Base-by-base conservation (phyloP, 768 basidiomycete genomes). In the Filobasidium floriforme region DNA sequence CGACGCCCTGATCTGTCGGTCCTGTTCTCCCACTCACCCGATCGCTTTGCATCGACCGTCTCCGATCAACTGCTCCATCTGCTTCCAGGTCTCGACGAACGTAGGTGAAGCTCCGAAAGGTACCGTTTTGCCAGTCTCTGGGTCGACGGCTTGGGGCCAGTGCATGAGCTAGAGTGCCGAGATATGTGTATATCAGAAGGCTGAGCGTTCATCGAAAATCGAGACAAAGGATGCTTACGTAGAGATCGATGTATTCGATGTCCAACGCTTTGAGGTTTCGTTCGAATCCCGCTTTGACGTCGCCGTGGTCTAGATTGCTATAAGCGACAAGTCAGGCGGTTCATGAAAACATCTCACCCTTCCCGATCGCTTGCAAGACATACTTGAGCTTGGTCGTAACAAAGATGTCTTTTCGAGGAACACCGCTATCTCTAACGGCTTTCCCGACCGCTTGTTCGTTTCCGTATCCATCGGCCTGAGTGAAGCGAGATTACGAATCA, bases 231-330 rank as follows among this genome's bases (percentile, higher is more conserved):
- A 62, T 0, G 60, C 59, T 18, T 44, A 67, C 65, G 59, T 63
- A 73, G 43, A 84, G 77, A 73, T 85, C 85, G 54, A 84, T 79
- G 69, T 85, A 84, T 15, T 78, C 82, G 1, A 81, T 62, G 11
- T 76, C 80, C 6, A 84, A 75, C 55, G 77, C 77, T 6, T 75
- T 69, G 49, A 84, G 69, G 61, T 81, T 81, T 51, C 80, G 75
- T 40, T 83, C 76, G 60, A 84, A 81, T 0, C 80, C 80, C 60
- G 81, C 74, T 29, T 73, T 69, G 1, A 84, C 82, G 26, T 71
- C 66, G 57, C 71, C 77, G 66, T 82, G 82, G 49, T 79, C 52
- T 12, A 28, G 32, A 19, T 46, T 46, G 15, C 63, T 64, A 44
- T 3, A 1, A 24, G n/a, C 3, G 46, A 51, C 24, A 3, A 19